Percentiles rank a stretch among this genome's conserved stretches.
These are phyloP conservation scores for Durusdinium trenchii DNA, from an alignment of 73 alveolate genomes.

Conservation along the genomic window DNA sequence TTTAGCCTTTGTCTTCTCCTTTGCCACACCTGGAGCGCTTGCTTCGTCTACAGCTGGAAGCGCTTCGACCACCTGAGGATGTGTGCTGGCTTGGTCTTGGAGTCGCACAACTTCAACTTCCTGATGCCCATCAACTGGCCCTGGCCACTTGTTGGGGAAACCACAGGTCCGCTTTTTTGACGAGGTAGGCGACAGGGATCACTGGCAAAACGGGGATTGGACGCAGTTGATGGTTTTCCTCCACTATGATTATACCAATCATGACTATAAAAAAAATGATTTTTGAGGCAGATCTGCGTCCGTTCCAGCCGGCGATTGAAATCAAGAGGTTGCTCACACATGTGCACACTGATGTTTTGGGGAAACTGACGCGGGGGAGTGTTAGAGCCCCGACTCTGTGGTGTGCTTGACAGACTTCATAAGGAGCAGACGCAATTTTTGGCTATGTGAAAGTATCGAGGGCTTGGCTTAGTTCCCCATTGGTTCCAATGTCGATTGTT, in stretches of 20 bases:
- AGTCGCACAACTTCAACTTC: constrained; percentile 75
- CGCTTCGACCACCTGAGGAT: constrained; percentile 31
- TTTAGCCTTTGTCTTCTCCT: not conserved
- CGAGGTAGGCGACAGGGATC: not conserved
- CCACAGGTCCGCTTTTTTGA: not conserved
- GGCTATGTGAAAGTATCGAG: no score
- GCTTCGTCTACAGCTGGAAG: not conserved
- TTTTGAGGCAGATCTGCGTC: no score
- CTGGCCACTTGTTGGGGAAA: constrained; percentile 12
- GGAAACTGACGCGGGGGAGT: no score
- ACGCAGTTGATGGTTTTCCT: not conserved
- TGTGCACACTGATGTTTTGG: no score
- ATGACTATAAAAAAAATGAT: no score
- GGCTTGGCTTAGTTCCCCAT: no score
- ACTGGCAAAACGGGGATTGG: not conserved
- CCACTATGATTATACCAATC: not conserved
- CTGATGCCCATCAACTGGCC: constrained; percentile 80
- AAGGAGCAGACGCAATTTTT: no score
- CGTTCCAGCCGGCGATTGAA: no score
- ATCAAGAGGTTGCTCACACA: no score
- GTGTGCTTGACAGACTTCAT: no score
- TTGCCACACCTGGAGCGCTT: not conserved
- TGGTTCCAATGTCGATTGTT: no score
- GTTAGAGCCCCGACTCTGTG: no score
- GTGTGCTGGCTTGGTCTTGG: constrained; percentile 58